phyloP scores from a whole-genome alignment of 1,284 basidiomycete genomes.

The Leccinum griseonigrum region DNA sequence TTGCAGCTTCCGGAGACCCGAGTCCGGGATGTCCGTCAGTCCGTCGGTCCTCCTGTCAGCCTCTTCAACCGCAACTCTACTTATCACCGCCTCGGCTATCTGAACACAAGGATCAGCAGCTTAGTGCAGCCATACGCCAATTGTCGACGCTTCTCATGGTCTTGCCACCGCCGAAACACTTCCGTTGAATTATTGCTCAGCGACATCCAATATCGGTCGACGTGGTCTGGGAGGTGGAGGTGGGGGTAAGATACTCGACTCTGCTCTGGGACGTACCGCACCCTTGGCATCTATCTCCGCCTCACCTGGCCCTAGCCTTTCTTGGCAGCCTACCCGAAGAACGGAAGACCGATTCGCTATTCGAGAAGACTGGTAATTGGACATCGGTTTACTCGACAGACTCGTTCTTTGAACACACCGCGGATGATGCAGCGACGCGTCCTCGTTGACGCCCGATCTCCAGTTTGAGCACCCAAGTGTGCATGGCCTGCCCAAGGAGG shows the following conservation, averaged over 20 bases:
- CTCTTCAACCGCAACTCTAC: slow-evolving; percentile 21
- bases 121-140: slow-evolving; percentile 52
- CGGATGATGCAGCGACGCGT: slow-evolving; percentile 30
- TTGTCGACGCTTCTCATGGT: slow-evolving; percentile 60
- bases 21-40: slow-evolving; percentile 39
- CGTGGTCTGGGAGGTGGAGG: slow-evolving; percentile 50
- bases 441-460: slow-evolving; percentile 63
- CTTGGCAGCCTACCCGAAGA: slow-evolving; percentile 21
- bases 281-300: slow-evolving; percentile 67
- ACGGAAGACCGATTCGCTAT: slow-evolving; percentile 51
- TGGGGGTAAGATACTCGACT: slow-evolving; percentile 87
- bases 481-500: slow-evolving; percentile 56
- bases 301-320: slow-evolving; percentile 53
- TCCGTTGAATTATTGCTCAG: slow-evolving; percentile 69
- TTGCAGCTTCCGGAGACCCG: slow-evolving; percentile 46
- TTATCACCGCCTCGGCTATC: slow-evolving; percentile 48
- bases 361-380: slow-evolving; percentile 57
- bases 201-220: slow-evolving; percentile 54
- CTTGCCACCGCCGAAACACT: slow-evolving; percentile 54
- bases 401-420: slow-evolving; percentile 54
- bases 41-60: slow-evolving; percentile 64
- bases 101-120: slow-evolving; percentile 52
- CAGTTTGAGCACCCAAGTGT: slow-evolving; percentile 50
- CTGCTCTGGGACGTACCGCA: slow-evolving; percentile 51
- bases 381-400: slow-evolving; percentile 46